Percentiles rank a stretch among this genome's conserved stretches.
Conservation (phyloP, 106 monocot genomes). For the Dendrobium catenatum region DNA sequence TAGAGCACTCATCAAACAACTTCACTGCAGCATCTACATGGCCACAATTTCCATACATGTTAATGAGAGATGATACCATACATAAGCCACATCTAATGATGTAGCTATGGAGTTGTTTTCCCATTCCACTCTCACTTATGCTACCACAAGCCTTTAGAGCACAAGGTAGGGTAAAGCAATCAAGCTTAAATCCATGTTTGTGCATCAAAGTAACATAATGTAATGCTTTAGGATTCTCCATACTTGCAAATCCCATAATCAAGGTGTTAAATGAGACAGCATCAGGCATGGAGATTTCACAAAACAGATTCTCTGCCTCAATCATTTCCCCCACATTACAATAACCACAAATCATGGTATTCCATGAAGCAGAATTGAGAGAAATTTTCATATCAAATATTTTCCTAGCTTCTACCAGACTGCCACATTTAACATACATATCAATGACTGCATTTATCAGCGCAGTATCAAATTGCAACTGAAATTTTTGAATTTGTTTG, state of each 20-base stretch:
- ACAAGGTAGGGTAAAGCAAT: slow-evolving; percentile 64
- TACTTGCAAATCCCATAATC: slow-evolving; percentile 55
- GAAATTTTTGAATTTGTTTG: slow-evolving; percentile 5
- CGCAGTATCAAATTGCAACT: slow-evolving; percentile 31
- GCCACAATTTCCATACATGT: slow-evolving; percentile 62
- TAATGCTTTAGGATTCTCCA: slow-evolving; percentile 35
- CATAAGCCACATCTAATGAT: slow-evolving; percentile 31
- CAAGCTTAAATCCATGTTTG: slow-evolving; percentile 33
- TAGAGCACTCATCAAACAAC: slow-evolving; percentile 24
- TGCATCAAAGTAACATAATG: slow-evolving; percentile 47
- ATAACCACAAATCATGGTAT: slow-evolving; percentile 64
- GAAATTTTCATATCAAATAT: slow-evolving; percentile 38
- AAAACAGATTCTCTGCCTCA: slow-evolving; percentile 55
- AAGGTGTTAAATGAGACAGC: slow-evolving; percentile 61
- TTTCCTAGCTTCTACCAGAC: slow-evolving; percentile 40
- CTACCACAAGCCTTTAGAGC: slow-evolving; percentile 47
- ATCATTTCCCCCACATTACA: slow-evolving; percentile 24
- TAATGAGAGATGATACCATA: slow-evolving; percentile 45
- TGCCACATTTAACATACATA: slow-evolving; percentile 70
- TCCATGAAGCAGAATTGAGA: slow-evolving; percentile 48
- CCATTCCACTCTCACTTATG: slow-evolving; percentile 17
- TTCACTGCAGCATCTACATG: slow-evolving; percentile 27
- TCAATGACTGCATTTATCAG: slow-evolving; percentile 64
- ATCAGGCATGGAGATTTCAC: slow-evolving; percentile 35
- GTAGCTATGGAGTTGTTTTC: slow-evolving; percentile 45